These are phyloP conservation scores for Aureobasidium sp. DNA, from an alignment of 2,329 filamentous ascomycete species.

Conservation along the genomic window DNA sequence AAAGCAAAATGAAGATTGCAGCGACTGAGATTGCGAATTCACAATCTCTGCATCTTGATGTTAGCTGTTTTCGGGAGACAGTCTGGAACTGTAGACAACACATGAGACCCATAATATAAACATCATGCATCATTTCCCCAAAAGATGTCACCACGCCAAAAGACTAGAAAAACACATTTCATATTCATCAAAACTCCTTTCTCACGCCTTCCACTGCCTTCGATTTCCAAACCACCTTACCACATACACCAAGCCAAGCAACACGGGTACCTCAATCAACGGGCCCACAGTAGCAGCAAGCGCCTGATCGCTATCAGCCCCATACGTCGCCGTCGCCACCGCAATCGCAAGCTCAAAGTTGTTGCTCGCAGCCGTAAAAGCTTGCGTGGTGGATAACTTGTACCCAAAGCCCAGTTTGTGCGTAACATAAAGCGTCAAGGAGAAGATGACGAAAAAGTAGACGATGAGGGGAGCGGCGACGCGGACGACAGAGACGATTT, in stretches of 20 bases:
- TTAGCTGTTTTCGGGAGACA: too few species aligned
- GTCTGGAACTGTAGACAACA: too few species aligned
- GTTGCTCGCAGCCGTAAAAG: conserved; percentile 84
- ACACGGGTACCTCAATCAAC: conserved; percentile 76
- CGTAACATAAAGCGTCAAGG: conserved; percentile 54
- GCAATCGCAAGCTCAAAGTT: conserved; percentile 91
- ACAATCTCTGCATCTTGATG: too few species aligned
- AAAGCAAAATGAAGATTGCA: too few species aligned
- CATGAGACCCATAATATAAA: too few species aligned
- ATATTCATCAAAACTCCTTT: not conserved
- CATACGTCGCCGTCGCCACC: conserved; percentile 74
- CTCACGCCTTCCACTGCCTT: conserved; percentile 43
- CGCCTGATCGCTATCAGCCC: conserved; percentile 68
- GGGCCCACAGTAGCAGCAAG: conserved; percentile 77
- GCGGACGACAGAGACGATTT: conserved; percentile 73
- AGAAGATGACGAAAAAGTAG: conserved; percentile 73
- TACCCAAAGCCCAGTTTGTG: conserved; percentile 67
- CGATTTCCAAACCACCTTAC: conserved; percentile 51
- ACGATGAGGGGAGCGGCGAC: conserved; percentile 74
- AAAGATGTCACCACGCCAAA: too few species aligned
- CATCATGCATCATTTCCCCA: too few species aligned
- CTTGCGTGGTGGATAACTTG: conserved; percentile 62
- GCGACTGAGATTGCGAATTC: too few species aligned
- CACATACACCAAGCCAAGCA: conserved; percentile 69
- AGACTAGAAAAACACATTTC: not conserved